Evolutionary conservation across 352 stramenopile genomes (phyloP).

Genomic region (Phytophthora hybrid): DNA sequence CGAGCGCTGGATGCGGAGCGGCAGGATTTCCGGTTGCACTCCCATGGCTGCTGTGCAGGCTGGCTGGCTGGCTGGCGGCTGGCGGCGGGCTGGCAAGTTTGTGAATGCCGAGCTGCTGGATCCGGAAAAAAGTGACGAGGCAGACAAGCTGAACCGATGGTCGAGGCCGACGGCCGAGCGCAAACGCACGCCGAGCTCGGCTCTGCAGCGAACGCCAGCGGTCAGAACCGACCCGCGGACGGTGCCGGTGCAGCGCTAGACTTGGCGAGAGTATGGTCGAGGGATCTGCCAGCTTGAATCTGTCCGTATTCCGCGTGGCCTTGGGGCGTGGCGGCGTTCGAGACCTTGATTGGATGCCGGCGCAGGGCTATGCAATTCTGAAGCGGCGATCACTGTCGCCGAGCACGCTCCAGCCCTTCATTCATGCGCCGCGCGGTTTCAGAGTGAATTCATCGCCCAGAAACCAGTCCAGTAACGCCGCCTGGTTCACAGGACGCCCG

Average conservation of each 20-base stretch:
- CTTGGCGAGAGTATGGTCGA: conserved; percentile 31
- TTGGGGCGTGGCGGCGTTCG: conserved; percentile 5
- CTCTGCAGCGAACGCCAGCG: conserved; percentile 25
- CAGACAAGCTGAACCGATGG: conserved; percentile 30
- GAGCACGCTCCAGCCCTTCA: not conserved
- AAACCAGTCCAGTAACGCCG: conserved; percentile 12
- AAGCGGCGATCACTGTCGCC: conserved; percentile 2
- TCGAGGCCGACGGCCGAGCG: conserved; percentile 5
- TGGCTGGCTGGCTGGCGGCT: not conserved
- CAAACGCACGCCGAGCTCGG: not conserved
- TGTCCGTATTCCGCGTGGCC: conserved; percentile 14
- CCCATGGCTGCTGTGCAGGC: conserved; percentile 33
- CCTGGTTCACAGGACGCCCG: conserved; percentile 23
- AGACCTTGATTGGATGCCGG: conserved; percentile 17
- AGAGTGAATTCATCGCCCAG: conserved; percentile 12
- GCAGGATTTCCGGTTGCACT: conserved; percentile 33
- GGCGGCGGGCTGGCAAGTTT: conserved; percentile 16
- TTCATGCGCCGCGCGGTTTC: not conserved
- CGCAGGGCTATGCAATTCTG: conserved; percentile 23
- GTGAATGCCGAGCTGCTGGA: conserved; percentile 33
- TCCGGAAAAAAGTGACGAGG: conserved; percentile 48
- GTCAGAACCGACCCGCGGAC: conserved; percentile 11
- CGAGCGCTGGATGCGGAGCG: conserved; percentile 35
- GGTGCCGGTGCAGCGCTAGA: conserved; percentile 20
- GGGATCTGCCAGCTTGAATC: conserved; percentile 22